Percentiles rank a stretch among this genome's conserved stretches.
phyloP scores from a whole-genome alignment of 257 asterid genomes.

The Solanum acaule region DNA sequence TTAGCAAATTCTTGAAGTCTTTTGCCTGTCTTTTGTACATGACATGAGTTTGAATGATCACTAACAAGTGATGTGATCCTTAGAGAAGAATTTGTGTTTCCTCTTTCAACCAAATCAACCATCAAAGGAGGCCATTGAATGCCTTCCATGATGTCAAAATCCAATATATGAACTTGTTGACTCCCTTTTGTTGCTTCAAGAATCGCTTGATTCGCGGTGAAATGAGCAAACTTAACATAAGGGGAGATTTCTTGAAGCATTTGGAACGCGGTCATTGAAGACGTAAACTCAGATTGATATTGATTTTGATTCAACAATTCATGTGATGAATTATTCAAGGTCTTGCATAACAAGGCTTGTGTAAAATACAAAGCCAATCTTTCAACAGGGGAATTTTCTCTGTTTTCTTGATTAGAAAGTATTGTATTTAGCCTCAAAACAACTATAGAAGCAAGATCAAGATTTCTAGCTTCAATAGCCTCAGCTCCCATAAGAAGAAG shows the following conservation, averaged over 20 bases:
- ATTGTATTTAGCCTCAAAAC: slow-evolving; percentile 13
- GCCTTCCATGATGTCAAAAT: slow-evolving; percentile 35
- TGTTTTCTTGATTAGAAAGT: slow-evolving; percentile 15
- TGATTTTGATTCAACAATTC: neutral
- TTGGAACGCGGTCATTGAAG: slow-evolving; percentile 16
- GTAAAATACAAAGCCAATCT: slow-evolving; percentile 28
- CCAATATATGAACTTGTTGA: slow-evolving; percentile 24
- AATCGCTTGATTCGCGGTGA: slow-evolving; percentile 37
- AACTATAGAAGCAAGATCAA: slow-evolving; percentile 13
- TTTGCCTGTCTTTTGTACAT: slow-evolving; percentile 7
- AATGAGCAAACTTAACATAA: slow-evolving; percentile 30
- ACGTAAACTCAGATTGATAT: neutral
- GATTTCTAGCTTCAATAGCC: slow-evolving; percentile 25
- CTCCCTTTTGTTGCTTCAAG: slow-evolving; percentile 20
- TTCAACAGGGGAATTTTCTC: neutral
- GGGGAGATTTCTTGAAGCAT: slow-evolving; percentile 33
- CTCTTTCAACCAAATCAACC: slow-evolving; percentile 19
- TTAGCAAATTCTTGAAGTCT: slow-evolving; percentile 30
- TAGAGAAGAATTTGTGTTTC: slow-evolving; percentile 9
- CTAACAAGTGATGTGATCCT: slow-evolving; percentile 24
- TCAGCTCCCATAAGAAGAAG: slow-evolving; percentile 28
- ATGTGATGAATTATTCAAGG: neutral
- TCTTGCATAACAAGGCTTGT: slow-evolving; percentile 14
- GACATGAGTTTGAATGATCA: neutral
- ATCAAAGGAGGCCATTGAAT: slow-evolving; percentile 39